Conservation (phyloP, 768 basidiomycete genomes). For the Lentinula edodes region DNA sequence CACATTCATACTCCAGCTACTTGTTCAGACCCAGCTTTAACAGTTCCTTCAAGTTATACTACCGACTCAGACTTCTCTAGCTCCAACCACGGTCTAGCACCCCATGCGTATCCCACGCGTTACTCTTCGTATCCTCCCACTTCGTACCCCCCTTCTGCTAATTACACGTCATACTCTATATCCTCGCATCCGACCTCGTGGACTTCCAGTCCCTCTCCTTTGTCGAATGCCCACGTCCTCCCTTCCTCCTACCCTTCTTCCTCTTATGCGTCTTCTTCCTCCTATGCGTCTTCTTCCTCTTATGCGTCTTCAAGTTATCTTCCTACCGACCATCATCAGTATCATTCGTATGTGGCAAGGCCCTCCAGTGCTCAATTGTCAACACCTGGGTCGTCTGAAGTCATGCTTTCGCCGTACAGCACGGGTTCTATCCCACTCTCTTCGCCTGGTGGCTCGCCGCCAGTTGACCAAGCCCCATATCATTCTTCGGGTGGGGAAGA, state of each 20-base stretch:
- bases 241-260: background rate
- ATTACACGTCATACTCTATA: background rate
- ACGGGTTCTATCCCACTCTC: background rate
- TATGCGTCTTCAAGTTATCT: background rate
- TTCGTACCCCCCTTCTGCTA: background rate
- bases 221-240: background rate
- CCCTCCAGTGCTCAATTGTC: constrained; percentile 6
- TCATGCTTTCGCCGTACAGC: constrained; percentile 11
- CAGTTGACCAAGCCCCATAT: constrained; percentile 11
- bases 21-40: background rate
- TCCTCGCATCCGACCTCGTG: background rate
- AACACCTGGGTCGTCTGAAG: constrained; percentile 11
- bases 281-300: background rate
- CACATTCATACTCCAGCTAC: background rate
- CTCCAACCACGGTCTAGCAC: background rate
- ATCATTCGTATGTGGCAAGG: background rate
- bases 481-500: constrained; percentile 4
- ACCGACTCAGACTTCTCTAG: background rate
- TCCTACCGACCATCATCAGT: constrained; percentile 1
- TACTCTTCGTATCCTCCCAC: background rate
- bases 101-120: background rate
- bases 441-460: constrained; percentile 13
- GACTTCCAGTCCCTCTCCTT: background rate
- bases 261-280: background rate
- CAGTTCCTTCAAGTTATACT: background rate